A percentile compares a stretch with the other conserved stretches of the same genome.
phyloP scores from a whole-genome alignment of 306 rosid species.

The Malus asiatica region DNA sequence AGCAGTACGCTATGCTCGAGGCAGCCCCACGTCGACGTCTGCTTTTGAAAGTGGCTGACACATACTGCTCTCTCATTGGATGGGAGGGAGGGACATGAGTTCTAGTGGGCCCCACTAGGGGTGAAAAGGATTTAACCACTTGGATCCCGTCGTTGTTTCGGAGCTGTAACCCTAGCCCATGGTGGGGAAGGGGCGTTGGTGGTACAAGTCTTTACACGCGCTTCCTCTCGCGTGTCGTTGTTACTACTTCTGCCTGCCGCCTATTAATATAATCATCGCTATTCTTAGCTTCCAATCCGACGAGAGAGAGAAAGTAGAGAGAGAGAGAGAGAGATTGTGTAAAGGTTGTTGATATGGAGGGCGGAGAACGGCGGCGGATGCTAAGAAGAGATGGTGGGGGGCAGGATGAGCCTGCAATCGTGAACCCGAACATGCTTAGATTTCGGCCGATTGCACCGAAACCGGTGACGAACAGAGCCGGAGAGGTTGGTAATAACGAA shows the following conservation, averaged over 20 bases:
- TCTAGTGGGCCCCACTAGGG: neutral
- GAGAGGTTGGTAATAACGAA: neutral
- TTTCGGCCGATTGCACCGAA: slow-evolving; percentile 74
- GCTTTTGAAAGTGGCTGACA: slow-evolving; percentile 47
- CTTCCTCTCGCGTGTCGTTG: neutral
- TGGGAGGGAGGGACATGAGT: slow-evolving; percentile 7
- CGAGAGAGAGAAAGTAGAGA: neutral
- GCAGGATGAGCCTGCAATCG: slow-evolving; percentile 11
- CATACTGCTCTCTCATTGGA: slow-evolving; percentile 22
- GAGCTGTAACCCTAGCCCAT: slow-evolving; percentile 4
- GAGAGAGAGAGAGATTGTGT: neutral
- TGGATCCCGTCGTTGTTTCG: neutral
- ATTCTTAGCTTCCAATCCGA: neutral
- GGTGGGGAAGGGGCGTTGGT: slow-evolving; percentile 9
- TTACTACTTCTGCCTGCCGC: neutral
- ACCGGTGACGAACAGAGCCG: slow-evolving; percentile 25
- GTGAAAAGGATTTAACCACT: slow-evolving; percentile 15
- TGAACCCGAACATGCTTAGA: slow-evolving; percentile 33
- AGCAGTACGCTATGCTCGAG: slow-evolving; percentile 14
- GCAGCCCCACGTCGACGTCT: slow-evolving; percentile 28
- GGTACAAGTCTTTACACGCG: neutral
- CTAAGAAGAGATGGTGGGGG: slow-evolving; percentile 5
- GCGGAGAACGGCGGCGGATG: slow-evolving; percentile 13
- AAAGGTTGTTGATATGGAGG: slow-evolving; percentile 14
- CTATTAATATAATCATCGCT: slow-evolving; percentile 1